Evolutionary conservation across 75 land plant species (phyloP), one percentile per base, ranked within the genome.

Genomic region (Chamaecyparis obtusa): DNA sequence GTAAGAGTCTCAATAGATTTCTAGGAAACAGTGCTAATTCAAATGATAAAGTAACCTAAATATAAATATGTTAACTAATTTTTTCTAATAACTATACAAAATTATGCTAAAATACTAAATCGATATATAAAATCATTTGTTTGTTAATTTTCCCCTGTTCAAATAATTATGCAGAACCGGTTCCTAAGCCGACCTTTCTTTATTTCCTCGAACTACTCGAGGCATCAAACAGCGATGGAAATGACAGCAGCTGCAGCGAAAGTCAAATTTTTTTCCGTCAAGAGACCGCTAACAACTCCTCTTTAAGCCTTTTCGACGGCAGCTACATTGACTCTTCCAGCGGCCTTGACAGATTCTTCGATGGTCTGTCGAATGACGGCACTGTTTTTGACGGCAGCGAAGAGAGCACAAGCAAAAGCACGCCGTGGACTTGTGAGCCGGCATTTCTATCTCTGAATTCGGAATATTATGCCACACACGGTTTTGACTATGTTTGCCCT

Each of bases 171-270:
- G 51, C 51, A 81, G 83, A 81, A 44, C 49, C 83, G 33, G 14
- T 44, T 46, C 83, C 83, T 43, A 24, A 44, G 83, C 16, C 51
- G 32, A 81, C 83, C 0, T 81, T 81, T 46, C 51, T 81, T n/a
- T 81, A 17, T 44, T 81, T 81, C 46, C 51, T 81, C 44, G 83
- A 81, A 46, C 51, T 81, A 44, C 51, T 81, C 2, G 83, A 81
- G 48, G 16, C 27, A 48, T 81, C 44, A 27, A 81, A 46, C 83
- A 48, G 32, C 51, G n/a, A 27, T 44, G 49, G 27, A 27, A 81
- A 21, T 0, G 51, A 81, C 41, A 39, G 19, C 46, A 78, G 21
- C 46, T 15, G 21, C 21, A 37, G 7, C 43, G 36, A 39, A 1
- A 17, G 1, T 0, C 9, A 35, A 17, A 10, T 24, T 11, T 19